Evolutionary conservation across 2,329 filamentous ascomycete genomes (phyloP), one percentile per base, ranked within the genome.

Genomic region (Orbilia javanica): DNA sequence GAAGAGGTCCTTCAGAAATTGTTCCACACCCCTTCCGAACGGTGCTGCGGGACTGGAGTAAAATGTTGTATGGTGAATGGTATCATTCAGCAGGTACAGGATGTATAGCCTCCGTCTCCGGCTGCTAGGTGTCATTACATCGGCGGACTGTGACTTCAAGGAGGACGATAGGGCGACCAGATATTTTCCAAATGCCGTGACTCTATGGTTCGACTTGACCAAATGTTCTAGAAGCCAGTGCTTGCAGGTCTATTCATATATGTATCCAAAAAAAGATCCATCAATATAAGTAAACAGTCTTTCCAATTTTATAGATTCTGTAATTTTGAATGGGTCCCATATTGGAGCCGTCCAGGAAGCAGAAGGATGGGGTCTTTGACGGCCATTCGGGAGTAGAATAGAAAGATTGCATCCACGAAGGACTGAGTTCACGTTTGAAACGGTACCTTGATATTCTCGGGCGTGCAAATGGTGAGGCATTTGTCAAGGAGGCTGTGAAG

Each of bases 381-480:
- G 69, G 62, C 74, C 53, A 70, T 76, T 57, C 80, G 79, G 48
- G 53, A 81, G 81, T 82, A 83, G 80, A 80, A 80, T 68, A 81
- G 81, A 81, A 50, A 79, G 65, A 68, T 81, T 79, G 77, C 74
- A 80, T 80, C 70, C 63, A 62, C 70, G 71, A 79, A 80, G 65
- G 66, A 71, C 46, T 74, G 74, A 75, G 55, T 82, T 82, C 83
- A 83, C 82, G 81, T 82, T 82, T 86, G 91, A 78, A 66, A 78
- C 62, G 74, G 93, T 93, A 96, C 93, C 93, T 96, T 93, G 87
- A 96, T 91, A 87, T 95, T 94, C 87, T 87, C 85, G 83, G 90
- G 88, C 82, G 92, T 92, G 88, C 93, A 95, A 86, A 90, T 88
- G 85, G 87, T 85, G 83, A 93, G 85, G 82, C 88, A 88, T 83